phyloP scores from a whole-genome alignment of 1,139 yeast species.

The Citeromyces siamensis region DNA sequence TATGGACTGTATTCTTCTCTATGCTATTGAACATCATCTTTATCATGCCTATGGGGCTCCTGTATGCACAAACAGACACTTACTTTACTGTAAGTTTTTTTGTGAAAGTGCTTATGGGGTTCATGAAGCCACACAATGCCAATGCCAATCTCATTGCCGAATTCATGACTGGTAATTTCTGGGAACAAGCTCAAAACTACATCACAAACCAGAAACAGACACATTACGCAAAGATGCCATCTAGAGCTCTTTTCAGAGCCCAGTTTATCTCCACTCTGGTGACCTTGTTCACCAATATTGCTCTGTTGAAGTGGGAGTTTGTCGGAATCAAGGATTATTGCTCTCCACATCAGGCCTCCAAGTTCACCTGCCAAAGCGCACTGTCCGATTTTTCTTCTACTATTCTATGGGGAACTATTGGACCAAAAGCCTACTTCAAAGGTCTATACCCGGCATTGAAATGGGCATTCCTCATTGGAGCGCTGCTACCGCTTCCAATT shows the following conservation, averaged over 20 bases:
- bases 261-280: slow-evolving; percentile 33
- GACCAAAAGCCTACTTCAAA: slow-evolving; percentile 37
- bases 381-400: slow-evolving; percentile 40
- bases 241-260: slow-evolving; percentile 42
- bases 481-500: slow-evolving; percentile 25
- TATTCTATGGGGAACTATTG: slow-evolving; percentile 56
- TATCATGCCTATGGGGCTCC: slow-evolving; percentile 32
- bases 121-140: slow-evolving; percentile 3
- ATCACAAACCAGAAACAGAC: slow-evolving; percentile 2
- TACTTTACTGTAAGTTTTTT: slow-evolving; percentile 2
- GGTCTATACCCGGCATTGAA: slow-evolving; percentile 25
- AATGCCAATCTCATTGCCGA: slow-evolving; percentile 2
- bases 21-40: slow-evolving; percentile 35
- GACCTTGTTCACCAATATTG: slow-evolving; percentile 24
- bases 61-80: slow-evolving; percentile 1
- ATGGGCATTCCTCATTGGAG: slow-evolving; percentile 34
- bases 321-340: slow-evolving; percentile 36
- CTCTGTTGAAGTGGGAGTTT: slow-evolving; percentile 32
- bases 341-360: slow-evolving; percentile 25
- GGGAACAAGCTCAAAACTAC: slow-evolving; percentile 2
- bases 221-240: slow-evolving; percentile 32
- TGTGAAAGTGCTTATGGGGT: slow-evolving; percentile 2
- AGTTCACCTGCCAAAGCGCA: slow-evolving; percentile 37
- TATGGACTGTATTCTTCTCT: slow-evolving; percentile 45
- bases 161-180: slow-evolving; percentile 1